Evolutionary conservation across 306 rosid genomes (phyloP).

Genomic region (Lotus japonicus): DNA sequence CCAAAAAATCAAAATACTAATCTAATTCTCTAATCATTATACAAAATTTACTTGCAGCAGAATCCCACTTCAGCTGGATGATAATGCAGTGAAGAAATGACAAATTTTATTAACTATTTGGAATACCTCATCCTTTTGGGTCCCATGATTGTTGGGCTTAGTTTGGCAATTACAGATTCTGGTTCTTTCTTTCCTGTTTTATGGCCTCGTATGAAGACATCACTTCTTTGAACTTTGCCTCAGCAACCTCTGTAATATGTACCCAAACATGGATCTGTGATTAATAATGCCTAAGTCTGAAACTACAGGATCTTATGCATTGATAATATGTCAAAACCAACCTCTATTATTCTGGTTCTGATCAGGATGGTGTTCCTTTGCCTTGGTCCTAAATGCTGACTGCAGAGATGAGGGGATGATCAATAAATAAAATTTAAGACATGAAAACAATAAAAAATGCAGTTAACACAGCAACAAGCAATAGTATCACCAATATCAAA

Average conservation of each 20-base stretch:
- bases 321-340: conserved; percentile 22
- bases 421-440: neutral
- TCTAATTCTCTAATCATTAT: conserved; percentile 11
- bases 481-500: neutral
- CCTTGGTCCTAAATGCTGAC: conserved; percentile 90
- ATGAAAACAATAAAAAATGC: neutral
- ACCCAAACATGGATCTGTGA: neutral
- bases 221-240: conserved; percentile 94
- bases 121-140: conserved; percentile 23
- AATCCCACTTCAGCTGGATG: conserved; percentile 15
- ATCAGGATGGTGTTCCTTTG: conserved; percentile 92
- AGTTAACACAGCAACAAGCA: neutral
- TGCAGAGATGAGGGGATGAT: conserved; percentile 25
- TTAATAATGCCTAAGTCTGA: conserved; percentile 12
- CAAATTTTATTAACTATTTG: conserved; percentile 10
- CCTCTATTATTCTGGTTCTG: conserved; percentile 91
- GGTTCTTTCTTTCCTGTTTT: conserved; percentile 61
- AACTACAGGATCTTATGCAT: neutral
- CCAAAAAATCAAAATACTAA: neutral
- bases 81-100: conserved; percentile 13
- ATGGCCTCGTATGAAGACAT: conserved; percentile 88
- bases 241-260: conserved; percentile 70
- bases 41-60: conserved; percentile 16
- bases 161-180: conserved; percentile 19
- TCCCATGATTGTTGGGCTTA: neutral